Base-by-base conservation (phyloP, 345 rosid species). In the Boechera retrofracta region DNA sequence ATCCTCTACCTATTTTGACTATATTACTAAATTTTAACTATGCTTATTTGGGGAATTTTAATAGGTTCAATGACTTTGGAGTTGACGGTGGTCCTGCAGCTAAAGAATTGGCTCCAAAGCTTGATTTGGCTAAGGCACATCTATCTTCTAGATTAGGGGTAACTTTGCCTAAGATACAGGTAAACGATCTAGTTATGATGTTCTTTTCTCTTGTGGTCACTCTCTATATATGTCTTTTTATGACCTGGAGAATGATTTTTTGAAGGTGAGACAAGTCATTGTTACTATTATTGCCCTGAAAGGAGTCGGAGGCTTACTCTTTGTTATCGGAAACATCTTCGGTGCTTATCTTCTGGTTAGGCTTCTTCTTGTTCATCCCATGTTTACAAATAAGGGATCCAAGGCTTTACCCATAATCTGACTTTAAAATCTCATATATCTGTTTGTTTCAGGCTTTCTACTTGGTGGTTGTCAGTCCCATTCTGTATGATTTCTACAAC, bases 11-110 rank as follows among this genome's bases (percentile, higher is more conserved):
- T 52, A 16, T 44, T 44, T 47, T 44, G 9, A 47, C 21, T 8
- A 15, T 72, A 4, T 39, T 62, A 24, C 67, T 33, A 36, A 49
- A 60, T 24, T 26, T 10, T 21, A 55, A 42, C 8, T 16, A 41
- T 0, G n/a, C 12, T 1, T 31, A 7, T 51, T 29, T 61, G 47
- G 55, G 61, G 18, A 35, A 16, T 55, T 47, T 55, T 13, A 2
- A 11, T 66, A 80, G 83, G 83, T 80, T 80, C 80, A 80, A 66
- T 82, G 98, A 92, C 58, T 92, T 92, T 70, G 93, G 86, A 21
- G 82, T 74, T 10, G 90, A 94, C 75, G 98, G 98, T 47, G 98
- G 97, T 41, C 94, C 91, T 76, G 96, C 97, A 38, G 95, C 91
- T 6, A 88, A 84, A 83, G 93, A 89, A 79, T 74, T 90, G 82